Conservation (phyloP, 495 filamentous ascomycete species). For the Corynascus novoguineensis region DNA sequence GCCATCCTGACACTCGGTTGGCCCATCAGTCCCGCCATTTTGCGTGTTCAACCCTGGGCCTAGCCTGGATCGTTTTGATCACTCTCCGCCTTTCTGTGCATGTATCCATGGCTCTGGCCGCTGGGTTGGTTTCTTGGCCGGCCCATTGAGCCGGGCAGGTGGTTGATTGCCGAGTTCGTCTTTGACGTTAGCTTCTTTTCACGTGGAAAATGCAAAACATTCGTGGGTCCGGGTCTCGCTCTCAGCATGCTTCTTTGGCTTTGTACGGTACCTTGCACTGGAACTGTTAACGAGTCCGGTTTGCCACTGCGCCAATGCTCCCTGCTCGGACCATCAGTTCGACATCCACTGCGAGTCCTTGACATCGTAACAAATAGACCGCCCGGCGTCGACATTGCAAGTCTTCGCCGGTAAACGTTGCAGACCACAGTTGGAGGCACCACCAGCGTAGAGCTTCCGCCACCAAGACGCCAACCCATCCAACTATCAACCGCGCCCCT, state of each 20-base stretch:
- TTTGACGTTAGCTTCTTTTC: neutral
- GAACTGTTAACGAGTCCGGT: neutral
- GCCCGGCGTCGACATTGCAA: neutral
- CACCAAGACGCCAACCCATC: too few relatives aligned
- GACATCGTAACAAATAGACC: neutral
- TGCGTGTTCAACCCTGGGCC: constrained; percentile 4
- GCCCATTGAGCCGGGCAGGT: constrained; percentile 6
- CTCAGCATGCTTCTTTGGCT: neutral
- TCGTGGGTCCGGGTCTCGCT: neutral
- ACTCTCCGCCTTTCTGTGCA: neutral
- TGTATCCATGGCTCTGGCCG: neutral
- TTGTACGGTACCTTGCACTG: neutral
- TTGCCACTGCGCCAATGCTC: constrained; percentile 6
- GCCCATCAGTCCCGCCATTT: constrained; percentile 9
- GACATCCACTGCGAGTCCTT: neutral
- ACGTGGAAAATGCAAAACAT: neutral
- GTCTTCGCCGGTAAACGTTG: too few relatives aligned
- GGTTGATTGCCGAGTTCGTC: neutral
- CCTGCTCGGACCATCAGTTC: neutral
- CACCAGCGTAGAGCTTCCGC: too few relatives aligned
- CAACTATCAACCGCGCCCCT: neutral
- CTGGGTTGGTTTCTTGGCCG: constrained; percentile 1
- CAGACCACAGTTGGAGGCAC: too few relatives aligned
- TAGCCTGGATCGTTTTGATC: neutral
- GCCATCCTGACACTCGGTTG: constrained; percentile 14